Conservation (phyloP, 2,329 filamentous ascomycete species). For the Diaporthe destruens region DNA sequence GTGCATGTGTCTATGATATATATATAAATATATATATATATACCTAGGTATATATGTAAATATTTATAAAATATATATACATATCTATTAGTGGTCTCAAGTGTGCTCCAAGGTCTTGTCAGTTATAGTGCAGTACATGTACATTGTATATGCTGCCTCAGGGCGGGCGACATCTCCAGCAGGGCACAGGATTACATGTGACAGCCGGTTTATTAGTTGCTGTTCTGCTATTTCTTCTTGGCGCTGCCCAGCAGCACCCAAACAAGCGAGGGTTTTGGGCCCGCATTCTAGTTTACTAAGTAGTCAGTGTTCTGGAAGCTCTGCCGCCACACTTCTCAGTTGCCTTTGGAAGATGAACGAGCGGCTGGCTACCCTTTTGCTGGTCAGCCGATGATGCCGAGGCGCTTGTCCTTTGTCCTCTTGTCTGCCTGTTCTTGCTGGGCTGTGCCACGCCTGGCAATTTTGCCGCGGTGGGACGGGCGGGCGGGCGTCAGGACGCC, state of each 20-base stretch:
- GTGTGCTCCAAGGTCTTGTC: too few relatives aligned
- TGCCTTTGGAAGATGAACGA: neutral
- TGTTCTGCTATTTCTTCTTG: neutral
- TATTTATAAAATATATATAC: too few relatives aligned
- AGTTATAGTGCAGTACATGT: too few relatives aligned
- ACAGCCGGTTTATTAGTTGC: neutral
- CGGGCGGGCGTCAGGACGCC: neutral
- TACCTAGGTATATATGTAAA: too few relatives aligned
- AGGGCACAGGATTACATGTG: too few relatives aligned
- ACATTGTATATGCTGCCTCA: too few relatives aligned
- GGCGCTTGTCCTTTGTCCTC: neutral
- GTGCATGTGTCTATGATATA: too few relatives aligned
- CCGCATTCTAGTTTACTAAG: slow-evolving; percentile 7
- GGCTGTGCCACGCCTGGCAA: slow-evolving; percentile 16
- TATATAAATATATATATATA: too few relatives aligned
- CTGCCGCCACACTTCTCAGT: neutral
- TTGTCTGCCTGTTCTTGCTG: neutral
- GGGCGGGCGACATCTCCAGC: too few relatives aligned
- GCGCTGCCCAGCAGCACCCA: neutral
- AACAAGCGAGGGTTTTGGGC: slow-evolving; percentile 2
- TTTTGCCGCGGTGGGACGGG: slow-evolving; percentile 15
- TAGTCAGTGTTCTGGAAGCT: slow-evolving; percentile 9
- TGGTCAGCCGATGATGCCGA: neutral
- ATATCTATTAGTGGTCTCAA: too few relatives aligned
- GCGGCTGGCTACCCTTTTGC: neutral